Conservation (phyloP, 2,329 filamentous ascomycete genomes). For the Aspergillus quadrilineatus region DNA sequence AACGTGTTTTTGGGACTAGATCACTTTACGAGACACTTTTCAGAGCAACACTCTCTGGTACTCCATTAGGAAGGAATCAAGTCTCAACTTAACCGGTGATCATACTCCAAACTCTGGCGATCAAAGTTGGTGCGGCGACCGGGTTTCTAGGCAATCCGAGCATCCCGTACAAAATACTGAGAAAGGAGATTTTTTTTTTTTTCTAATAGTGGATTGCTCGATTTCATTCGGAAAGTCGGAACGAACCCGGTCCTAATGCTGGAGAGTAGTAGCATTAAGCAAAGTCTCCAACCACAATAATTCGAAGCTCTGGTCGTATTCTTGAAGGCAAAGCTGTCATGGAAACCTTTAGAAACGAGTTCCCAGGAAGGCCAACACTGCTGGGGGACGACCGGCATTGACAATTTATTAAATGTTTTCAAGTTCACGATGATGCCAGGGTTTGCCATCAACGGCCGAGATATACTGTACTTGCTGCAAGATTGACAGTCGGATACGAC, state of each 20-base stretch:
- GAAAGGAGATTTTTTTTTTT: background rate
- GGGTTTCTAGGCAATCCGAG: background rate
- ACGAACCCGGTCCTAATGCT: background rate
- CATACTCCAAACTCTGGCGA: background rate
- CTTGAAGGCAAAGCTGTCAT: background rate
- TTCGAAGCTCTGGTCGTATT: background rate
- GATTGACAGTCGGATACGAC: background rate
- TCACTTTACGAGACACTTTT: background rate
- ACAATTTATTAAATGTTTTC: no score
- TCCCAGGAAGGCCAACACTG: no score
- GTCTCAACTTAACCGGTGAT: no score
- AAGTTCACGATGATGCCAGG: no score
- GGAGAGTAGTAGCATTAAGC: background rate
- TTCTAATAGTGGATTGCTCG: background rate
- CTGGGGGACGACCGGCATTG: no score
- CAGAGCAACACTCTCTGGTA: background rate
- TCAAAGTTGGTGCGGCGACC: background rate
- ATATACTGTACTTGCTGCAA: background rate
- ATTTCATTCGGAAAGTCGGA: background rate
- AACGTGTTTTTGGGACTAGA: background rate
- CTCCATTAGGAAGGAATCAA: background rate
- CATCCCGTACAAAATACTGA: background rate
- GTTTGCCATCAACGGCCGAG: no score
- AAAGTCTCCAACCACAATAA: background rate
- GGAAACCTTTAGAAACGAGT: background rate